A percentile compares a stretch with the other conserved stretches of the same genome.
Evolutionary conservation across 371 early-diverging fungal species (phyloP).

Genomic region (Choanephora cucurbitarum): DNA sequence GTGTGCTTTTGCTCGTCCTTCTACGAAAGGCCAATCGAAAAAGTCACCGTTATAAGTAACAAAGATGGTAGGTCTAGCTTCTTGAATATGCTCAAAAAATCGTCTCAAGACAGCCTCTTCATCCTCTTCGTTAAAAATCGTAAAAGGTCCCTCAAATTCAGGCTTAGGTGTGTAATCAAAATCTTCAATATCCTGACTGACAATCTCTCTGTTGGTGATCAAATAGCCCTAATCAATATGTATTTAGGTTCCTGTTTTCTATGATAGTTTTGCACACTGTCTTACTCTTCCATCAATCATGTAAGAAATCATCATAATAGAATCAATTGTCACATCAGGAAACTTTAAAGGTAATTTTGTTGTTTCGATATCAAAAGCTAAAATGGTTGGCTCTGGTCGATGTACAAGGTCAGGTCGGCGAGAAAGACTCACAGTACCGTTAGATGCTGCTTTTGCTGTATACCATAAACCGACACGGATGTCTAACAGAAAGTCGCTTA

Average conservation of each 20-base stretch:
- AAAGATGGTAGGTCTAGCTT: slow-evolving; percentile 89
- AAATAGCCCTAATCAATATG: slow-evolving; percentile 78
- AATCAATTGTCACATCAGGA: slow-evolving; percentile 93
- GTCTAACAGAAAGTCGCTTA: slow-evolving; percentile 45
- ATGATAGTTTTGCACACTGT: background rate
- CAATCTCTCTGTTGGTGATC: slow-evolving; percentile 97
- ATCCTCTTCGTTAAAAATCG: slow-evolving; percentile 93
- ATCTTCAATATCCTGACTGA: slow-evolving; percentile 95
- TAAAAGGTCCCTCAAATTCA: slow-evolving; percentile 96
- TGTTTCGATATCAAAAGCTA: slow-evolving; percentile 99
- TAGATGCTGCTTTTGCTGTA: slow-evolving; percentile 60
- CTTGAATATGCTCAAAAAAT: slow-evolving; percentile 94
- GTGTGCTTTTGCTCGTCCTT: slow-evolving; percentile 80
- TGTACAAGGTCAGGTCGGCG: slow-evolving; percentile 86
- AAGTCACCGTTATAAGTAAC: slow-evolving; percentile 99
- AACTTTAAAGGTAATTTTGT: slow-evolving; percentile 99
- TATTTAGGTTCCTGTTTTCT: no score
- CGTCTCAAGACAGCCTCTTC: slow-evolving; percentile 85
- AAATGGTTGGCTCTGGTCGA: slow-evolving; percentile 94
- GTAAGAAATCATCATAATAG: slow-evolving; percentile 99
- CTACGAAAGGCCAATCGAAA: slow-evolving; percentile 99
- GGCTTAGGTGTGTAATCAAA: slow-evolving; percentile 99
- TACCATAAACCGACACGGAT: slow-evolving; percentile 98
- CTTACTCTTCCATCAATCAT: slow-evolving; percentile 95
- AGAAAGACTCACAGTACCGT: slow-evolving; percentile 63